phyloP scores from a whole-genome alignment of 371 early-diverging fungal species.

The Thermomucor indicae-seudaticae region DNA sequence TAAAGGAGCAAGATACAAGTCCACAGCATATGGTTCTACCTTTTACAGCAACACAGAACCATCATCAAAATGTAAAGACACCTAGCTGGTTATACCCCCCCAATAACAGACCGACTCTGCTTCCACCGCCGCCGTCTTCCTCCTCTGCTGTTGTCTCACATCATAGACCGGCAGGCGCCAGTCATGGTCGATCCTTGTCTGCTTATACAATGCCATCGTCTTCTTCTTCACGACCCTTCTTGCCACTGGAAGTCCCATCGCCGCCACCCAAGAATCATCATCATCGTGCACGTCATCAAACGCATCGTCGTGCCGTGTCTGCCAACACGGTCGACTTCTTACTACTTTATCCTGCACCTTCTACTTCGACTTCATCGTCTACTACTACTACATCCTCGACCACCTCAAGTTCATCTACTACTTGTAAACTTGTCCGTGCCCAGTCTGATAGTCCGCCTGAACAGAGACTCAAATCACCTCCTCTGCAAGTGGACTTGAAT shows the following conservation, averaged over 20 bases:
- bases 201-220: conserved; percentile 9
- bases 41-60: not conserved
- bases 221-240: no score
- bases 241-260: not conserved
- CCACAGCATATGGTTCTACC: not conserved
- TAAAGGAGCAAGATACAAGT: not conserved
- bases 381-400: conserved; percentile 4
- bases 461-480: conserved; percentile 6
- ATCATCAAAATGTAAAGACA: not conserved
- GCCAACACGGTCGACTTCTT: conserved; percentile 15
- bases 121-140: not conserved
- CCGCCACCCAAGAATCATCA: not conserved
- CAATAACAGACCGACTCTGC: not conserved
- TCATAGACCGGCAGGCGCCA: not conserved
- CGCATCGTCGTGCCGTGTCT: conserved; percentile 15
- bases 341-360: conserved; percentile 8
- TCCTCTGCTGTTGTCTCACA: conserved; percentile 2
- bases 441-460: conserved; percentile 11
- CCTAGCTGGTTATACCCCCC: conserved; percentile 7
- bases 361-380: not conserved
- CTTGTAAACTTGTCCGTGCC: conserved; percentile 5
- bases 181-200: conserved; percentile 6
- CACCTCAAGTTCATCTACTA: conserved; percentile 3
- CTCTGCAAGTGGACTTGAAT: conserved; percentile 1
- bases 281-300: conserved; percentile 10